These are phyloP conservation scores for Suillus plorans DNA, from an alignment of 768 basidiomycete species.

Conservation along the genomic window DNA sequence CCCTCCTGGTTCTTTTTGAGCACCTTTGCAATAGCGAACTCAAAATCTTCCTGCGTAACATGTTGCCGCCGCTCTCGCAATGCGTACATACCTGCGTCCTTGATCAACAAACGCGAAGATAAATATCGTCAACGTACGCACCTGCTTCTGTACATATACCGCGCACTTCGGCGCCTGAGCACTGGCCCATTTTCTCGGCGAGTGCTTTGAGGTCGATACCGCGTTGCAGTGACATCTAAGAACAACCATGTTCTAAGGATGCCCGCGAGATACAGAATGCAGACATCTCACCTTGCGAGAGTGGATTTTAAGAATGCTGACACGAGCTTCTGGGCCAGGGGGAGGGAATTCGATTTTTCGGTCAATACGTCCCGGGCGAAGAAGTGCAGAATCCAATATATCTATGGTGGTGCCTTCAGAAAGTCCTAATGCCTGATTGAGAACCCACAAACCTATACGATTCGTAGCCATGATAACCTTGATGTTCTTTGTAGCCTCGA, in stretches of 20 bases:
- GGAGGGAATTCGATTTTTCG: conserved; percentile 99
- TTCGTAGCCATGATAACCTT: conserved; percentile 97
- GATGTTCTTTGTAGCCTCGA: conserved; percentile 82
- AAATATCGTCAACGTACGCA: conserved; percentile 31
- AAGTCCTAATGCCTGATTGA: not conserved
- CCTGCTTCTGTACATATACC: conserved; percentile 98
- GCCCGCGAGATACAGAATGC: not conserved
- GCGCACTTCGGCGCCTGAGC: conserved; percentile 95
- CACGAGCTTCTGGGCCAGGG: conserved; percentile 93
- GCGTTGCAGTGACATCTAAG: conserved; percentile 93
- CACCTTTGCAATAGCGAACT: conserved; percentile 97
- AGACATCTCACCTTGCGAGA: conserved; percentile 72
- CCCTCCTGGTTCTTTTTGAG: conserved; percentile 97
- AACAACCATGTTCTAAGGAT: not conserved
- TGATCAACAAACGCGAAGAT: conserved; percentile 2
- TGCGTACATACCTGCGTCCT: conserved; percentile 84
- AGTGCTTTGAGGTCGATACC: conserved; percentile 96
- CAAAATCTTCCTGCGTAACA: conserved; percentile 98
- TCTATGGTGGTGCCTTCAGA: conserved; percentile 44
- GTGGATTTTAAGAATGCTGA: conserved; percentile 96
- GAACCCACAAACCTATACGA: conserved; percentile 67
- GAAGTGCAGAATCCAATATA: conserved; percentile 90
- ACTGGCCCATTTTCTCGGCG: conserved; percentile 99
- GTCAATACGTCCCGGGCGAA: conserved; percentile 95
- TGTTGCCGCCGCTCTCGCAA: conserved; percentile 93